phyloP scores from a whole-genome alignment of 2,329 filamentous ascomycete genomes.

The Purpureocillium takamizusanense region DNA sequence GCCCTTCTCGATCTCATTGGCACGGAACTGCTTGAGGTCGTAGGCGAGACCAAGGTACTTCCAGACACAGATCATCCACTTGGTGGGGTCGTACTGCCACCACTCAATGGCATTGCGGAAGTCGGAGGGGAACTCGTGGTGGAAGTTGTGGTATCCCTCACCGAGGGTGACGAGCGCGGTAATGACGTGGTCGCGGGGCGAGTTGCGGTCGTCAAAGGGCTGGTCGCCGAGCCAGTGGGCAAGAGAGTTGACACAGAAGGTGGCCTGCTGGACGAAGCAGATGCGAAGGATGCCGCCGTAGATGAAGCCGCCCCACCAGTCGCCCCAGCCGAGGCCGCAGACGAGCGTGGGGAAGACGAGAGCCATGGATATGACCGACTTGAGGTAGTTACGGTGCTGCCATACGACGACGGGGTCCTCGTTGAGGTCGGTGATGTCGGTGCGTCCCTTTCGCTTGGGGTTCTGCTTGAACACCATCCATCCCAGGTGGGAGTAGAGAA shows the following conservation, averaged over 20 bases:
- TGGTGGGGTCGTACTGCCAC: constrained; percentile 87
- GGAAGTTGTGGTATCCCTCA: constrained; percentile 92
- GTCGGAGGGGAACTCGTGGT: constrained; percentile 89
- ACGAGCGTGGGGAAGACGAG: constrained; percentile 67
- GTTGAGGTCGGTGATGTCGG: constrained; percentile 82
- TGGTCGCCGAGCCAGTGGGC: constrained; percentile 89
- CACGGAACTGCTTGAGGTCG: constrained; percentile 82
- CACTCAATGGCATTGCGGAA: constrained; percentile 89
- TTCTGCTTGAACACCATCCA: constrained; percentile 96
- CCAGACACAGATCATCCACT: constrained; percentile 80
- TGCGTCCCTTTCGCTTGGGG: constrained; percentile 78
- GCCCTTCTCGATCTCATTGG: constrained; percentile 89
- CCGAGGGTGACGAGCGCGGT: constrained; percentile 79
- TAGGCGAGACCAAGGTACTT: constrained; percentile 78
- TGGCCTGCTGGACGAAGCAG: constrained; percentile 86
- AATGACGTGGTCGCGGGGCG: constrained; percentile 78
- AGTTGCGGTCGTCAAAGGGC: constrained; percentile 89
- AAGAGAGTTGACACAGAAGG: constrained; percentile 87
- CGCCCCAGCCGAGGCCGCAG: constrained; percentile 70
- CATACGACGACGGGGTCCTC: constrained; percentile 77
- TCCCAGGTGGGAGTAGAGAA: constrained; percentile 69
- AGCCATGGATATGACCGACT: constrained; percentile 69
- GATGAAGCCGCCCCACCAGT: constrained; percentile 74
- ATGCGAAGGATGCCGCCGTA: constrained; percentile 80
- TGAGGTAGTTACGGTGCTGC: constrained; percentile 83